Base-by-base conservation (phyloP, 352 stramenopile genomes). In the Phytophthora ramorum region DNA sequence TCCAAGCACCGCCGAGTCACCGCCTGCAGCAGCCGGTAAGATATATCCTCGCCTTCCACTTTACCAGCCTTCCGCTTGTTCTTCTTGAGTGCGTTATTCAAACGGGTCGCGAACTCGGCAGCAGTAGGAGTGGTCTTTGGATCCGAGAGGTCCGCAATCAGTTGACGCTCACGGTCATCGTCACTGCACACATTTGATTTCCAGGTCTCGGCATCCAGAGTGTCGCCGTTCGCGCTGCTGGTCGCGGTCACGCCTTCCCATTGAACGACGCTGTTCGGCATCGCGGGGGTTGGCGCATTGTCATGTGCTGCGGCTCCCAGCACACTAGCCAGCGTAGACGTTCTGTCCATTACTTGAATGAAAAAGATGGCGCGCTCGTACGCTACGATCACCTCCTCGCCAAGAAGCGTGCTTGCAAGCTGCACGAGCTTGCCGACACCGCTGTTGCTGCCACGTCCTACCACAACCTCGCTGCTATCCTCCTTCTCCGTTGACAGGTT, bases 291-390 rank as follows among this genome's bases (percentile, higher is more conserved):
- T 0, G 46, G 24, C 2, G 48, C 44, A 6, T 22, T 41, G 12
- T 62, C 50, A 6, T 19, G 32, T 20, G 62, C 59, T 4, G 74
- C 79, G 4, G 79, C 78, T 48, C 85, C 85, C 0, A 93, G 51
- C 22, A 93, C 85, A 57, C 81, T 92, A 0, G 83, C 80, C 5
- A 93, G 70, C 6, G 85, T 90, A 37, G 85, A 91, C 63, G 82
- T 74, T 65, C 85, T 92, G 71, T 89, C 88, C 58, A 75, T 80
- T 38, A 92, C 81, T n/a, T 81, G 72, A 22, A 92, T 60, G 17
- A 93, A 38, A 44, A 91, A 87, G n/a, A 85, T 75, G 14, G 68
- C 74, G 19, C 83, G 78, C 58, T 92, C 85, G 65, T 82, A 93
- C 0, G 69, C 71, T 5, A 72, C 85, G n/a, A 92, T 63, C 19